phyloP scores from a whole-genome alignment of 495 filamentous ascomycete genomes.

The Baudoinia panamericana region DNA sequence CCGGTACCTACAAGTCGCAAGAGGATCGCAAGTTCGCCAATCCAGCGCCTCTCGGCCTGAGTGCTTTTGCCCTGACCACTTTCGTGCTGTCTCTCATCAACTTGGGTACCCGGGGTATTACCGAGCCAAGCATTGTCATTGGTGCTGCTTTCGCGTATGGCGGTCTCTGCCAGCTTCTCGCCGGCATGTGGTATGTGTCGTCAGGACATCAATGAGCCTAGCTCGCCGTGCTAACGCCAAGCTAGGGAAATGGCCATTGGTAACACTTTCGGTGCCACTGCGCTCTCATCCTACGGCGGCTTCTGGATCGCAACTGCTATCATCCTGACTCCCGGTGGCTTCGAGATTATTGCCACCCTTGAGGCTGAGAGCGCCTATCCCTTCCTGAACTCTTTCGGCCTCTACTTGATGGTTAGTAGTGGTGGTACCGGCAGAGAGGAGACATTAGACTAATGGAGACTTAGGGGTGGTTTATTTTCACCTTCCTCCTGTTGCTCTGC shows the following conservation, averaged over 20 bases:
- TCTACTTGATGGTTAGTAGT: conserved; percentile 61
- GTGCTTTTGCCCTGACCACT: conserved; percentile 87
- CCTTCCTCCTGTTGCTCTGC: conserved; percentile 71
- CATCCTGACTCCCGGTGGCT: conserved; percentile 70
- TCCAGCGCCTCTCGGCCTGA: conserved; percentile 54
- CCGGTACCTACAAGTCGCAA: conserved; percentile 71
- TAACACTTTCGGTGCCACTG: conserved; percentile 93
- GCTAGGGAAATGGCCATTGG: conserved; percentile 98
- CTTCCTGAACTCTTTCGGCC: conserved; percentile 59
- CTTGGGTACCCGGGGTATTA: conserved; percentile 47
- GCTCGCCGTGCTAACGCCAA: background rate
- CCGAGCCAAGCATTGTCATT: conserved; percentile 30
- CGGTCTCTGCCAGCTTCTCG: conserved; percentile 80
- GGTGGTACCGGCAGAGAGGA: background rate
- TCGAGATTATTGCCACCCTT: conserved; percentile 41
- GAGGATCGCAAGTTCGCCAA: conserved; percentile 53
- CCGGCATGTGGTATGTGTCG: conserved; percentile 94
- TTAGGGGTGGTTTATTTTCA: conserved; percentile 96
- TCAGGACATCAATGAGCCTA: background rate
- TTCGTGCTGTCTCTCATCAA: conserved; percentile 87
- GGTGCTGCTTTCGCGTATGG: conserved; percentile 34
- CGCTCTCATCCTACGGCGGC: conserved; percentile 89
- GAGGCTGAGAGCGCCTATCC: conserved; percentile 22
- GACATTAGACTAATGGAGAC: no score
- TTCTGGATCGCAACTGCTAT: conserved; percentile 94